Evolutionary conservation across 768 basidiomycete genomes (phyloP), one percentile per base, ranked within the genome.

Genomic region (Tulasnella sp.): DNA sequence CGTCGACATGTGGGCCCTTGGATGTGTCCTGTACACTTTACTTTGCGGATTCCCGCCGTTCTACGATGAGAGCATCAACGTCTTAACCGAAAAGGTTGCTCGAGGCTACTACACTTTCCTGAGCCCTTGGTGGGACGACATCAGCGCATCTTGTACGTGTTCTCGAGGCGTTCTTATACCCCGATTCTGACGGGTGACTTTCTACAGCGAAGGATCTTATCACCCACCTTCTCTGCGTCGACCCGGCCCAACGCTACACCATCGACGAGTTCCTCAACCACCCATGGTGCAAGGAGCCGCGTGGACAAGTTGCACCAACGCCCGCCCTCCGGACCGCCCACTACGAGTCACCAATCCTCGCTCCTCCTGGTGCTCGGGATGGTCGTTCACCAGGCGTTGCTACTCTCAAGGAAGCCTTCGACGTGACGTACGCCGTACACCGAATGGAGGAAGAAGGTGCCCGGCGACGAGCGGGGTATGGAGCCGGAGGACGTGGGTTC

Each of bases 1-100:
- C 82, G 97, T 99, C 76, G 98, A 99, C 83, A 98, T 99, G 98
- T 99, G 98, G 98, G 98, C 98, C 2, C 86, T 99, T 48, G 98
- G 98, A 55, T 99, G 98, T 84, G 98, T 99, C n/a, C 88, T 99
- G 0, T 99, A 99, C 85, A 99, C 98, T 2, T 88, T 99, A 2
- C 90, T 99, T 26, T 99, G 98, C 82, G 98, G 98, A 74, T 98
- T 98, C 84, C 93, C 93, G 70, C 98, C 98, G 0, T 99, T 99
- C 86, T 99, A 99, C 85, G 98, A 99, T 81, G 98, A 99, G 84
- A 96, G 94, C 82, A 99, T 99, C 85, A 95, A 93, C 81, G 95
- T 98, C 55, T 88, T 99, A 67, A 99, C 98, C 0, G 97, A 99
- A 85, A 99, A 99, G 84, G 98, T 99, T 32, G 98, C 98, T 2